These are phyloP conservation scores for Clitopilus passeckerianus DNA, from an alignment of 768 basidiomycete species.

Conservation along the genomic window DNA sequence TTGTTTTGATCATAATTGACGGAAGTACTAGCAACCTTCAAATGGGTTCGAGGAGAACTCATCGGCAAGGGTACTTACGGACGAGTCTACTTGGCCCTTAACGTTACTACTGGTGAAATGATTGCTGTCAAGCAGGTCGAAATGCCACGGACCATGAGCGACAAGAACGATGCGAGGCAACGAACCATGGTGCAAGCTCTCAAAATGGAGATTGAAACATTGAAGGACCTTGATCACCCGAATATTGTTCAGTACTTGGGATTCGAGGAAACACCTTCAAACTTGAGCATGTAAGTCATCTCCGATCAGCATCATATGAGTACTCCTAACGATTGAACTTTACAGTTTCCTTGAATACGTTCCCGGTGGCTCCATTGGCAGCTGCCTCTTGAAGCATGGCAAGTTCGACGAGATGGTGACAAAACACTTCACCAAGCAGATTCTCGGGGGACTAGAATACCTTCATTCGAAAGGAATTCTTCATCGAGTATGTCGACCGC, in stretches of 20 bases:
- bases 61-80: conserved; percentile 98
- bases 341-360: conserved; percentile 96
- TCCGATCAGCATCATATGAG: neutral
- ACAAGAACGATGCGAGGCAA: conserved; percentile 86
- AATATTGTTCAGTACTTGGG: conserved; percentile 98
- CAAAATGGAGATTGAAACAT: conserved; percentile 91
- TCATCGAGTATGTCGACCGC: conserved; percentile 64
- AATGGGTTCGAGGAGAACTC: conserved; percentile 97
- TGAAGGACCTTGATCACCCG: conserved; percentile 95
- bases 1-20: conserved; percentile 1
- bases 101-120: conserved; percentile 97
- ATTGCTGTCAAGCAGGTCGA: conserved; percentile 99
- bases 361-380: conserved; percentile 92
- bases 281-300: conserved; percentile 82
- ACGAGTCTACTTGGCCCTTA: conserved; percentile 91
- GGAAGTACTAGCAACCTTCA: conserved; percentile 71
- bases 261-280: conserved; percentile 83
- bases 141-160: conserved; percentile 85
- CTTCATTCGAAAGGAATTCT: conserved; percentile 89
- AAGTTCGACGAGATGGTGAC: conserved; percentile 91
- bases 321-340: conserved; percentile 1
- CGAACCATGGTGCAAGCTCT: conserved; percentile 84
- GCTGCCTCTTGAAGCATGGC: conserved; percentile 86
- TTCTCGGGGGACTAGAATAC: conserved; percentile 87
- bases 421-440: conserved; percentile 89